Evolutionary conservation across 768 basidiomycete genomes (phyloP), one percentile per base, ranked within the genome.

Genomic region (Rhodotorula babjevae): DNA sequence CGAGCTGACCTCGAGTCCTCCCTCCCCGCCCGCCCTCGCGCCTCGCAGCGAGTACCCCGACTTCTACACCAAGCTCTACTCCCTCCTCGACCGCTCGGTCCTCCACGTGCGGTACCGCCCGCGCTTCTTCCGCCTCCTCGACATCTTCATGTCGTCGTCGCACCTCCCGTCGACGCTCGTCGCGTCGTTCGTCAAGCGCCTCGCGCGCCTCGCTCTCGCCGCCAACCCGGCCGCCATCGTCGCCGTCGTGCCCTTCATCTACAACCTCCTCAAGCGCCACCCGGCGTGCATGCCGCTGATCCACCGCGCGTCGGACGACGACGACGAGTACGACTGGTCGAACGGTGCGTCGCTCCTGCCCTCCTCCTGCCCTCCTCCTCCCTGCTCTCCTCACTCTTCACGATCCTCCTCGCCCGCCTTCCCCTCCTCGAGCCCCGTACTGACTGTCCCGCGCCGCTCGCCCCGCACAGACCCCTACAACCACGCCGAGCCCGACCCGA

Each of bases 261-360:
- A 98, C 83, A 98, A 98, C 79, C 84, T 93, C 63, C 86, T 99
- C 77, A 96, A 96, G 80, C 84, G 86, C 16, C 95, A 98, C 80
- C 93, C 94, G 7, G 87, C 88, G 0, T 85, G 93, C 72, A 96
- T 97, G 94, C 83, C 83, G 46, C 90, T 98, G 89, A 91, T 98
- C 49, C 96, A 98, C 80, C 86, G 89, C 27, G 79, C 79, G 12
- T 50, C 74, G 6, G n/a, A n/a, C n/a, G 74, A 76, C 23, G 80
- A 78, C 12, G 76, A 74, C 8, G 76, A 53, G 21, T 69, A 76
- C 42, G 73, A 74, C 53, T 64, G 69, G 68, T 59, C 57, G 46
- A 68, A 61, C 4, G 76, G 78, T 77, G 42, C 64, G 71, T n/a
- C n/a, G n/a, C n/a, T n/a, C n/a, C n/a, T n/a, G n/a, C n/a, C n/a